phyloP scores from a whole-genome alignment of 257 asterid genomes.

The Jacaranda copaia region DNA sequence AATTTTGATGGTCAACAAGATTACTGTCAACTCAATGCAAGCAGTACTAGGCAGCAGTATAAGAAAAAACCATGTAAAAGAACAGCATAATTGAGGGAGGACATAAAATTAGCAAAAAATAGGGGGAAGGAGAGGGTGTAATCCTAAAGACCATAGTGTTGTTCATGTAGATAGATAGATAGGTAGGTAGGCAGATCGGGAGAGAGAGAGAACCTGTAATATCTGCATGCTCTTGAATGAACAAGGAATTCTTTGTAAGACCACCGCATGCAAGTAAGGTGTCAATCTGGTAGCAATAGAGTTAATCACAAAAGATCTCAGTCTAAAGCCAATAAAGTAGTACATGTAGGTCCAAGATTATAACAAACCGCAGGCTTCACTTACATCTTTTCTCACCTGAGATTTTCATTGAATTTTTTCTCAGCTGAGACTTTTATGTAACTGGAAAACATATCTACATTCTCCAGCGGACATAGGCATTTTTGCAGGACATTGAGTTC shows the following conservation, averaged over 20 bases:
- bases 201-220: constrained; percentile 67
- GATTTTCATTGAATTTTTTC: not conserved
- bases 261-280: constrained; percentile 97
- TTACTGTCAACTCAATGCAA: not conserved
- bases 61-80: too few species aligned
- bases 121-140: not conserved
- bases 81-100: too few species aligned
- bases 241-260: constrained; percentile 78
- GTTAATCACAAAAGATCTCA: constrained; percentile 22
- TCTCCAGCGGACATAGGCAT: not conserved
- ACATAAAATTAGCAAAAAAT: too few species aligned
- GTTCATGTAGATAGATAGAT: not conserved
- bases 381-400: not conserved
- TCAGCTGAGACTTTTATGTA: not conserved
- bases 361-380: constrained; percentile 1
- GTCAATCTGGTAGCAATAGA: constrained; percentile 67
- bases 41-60: too few species aligned
- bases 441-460: constrained; percentile 5
- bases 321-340: constrained; percentile 13
- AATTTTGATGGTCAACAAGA: too few species aligned
- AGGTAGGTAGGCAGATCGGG: not conserved
- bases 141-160: not conserved
- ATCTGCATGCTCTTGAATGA: constrained; percentile 95
- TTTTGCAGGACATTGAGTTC: constrained; percentile 24
- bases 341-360: constrained; percentile 11